These are phyloP conservation scores for Pilasporangium apinafurcum DNA, from an alignment of 352 stramenopile genomes.

Conservation along the genomic window DNA sequence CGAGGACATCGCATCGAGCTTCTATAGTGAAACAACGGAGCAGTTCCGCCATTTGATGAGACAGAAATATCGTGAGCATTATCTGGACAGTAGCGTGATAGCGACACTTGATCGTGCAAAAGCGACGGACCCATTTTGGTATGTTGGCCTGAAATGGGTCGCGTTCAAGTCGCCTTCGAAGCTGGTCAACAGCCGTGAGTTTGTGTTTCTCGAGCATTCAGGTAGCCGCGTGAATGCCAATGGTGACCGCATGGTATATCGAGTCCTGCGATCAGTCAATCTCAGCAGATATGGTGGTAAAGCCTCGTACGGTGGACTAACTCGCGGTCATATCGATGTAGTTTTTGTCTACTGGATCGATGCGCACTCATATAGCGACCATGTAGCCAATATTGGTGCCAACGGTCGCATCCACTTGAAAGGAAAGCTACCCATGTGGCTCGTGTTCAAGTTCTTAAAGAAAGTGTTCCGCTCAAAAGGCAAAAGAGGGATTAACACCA, in stretches of 20 bases:
- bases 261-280: constrained; percentile 55
- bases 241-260: constrained; percentile 54
- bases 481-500: too few relatives aligned
- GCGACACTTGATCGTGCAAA: constrained; percentile 58
- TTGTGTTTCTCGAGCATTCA: constrained; percentile 64
- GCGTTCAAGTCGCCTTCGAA: constrained; percentile 59
- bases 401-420: constrained; percentile 59
- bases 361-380: neutral
- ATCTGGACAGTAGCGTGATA: constrained; percentile 57
- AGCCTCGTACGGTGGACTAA: constrained; percentile 64
- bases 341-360: constrained; percentile 75
- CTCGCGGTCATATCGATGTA: constrained; percentile 47
- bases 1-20: constrained; percentile 55
- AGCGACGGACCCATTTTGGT: constrained; percentile 67
- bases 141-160: constrained; percentile 68
- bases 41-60: too few relatives aligned
- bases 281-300: constrained; percentile 52
- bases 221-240: constrained; percentile 41
- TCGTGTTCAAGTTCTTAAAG: constrained; percentile 60
- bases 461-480: constrained; percentile 41
- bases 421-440: constrained; percentile 41
- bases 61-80: too few relatives aligned
- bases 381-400: constrained; percentile 44
- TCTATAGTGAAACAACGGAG: constrained; percentile 54
- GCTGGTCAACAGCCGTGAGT: constrained; percentile 57